A percentile compares a stretch with the other conserved stretches of the same genome.
phyloP scores from a whole-genome alignment of 352 stramenopile genomes.

The Thalassiosira allenii region DNA sequence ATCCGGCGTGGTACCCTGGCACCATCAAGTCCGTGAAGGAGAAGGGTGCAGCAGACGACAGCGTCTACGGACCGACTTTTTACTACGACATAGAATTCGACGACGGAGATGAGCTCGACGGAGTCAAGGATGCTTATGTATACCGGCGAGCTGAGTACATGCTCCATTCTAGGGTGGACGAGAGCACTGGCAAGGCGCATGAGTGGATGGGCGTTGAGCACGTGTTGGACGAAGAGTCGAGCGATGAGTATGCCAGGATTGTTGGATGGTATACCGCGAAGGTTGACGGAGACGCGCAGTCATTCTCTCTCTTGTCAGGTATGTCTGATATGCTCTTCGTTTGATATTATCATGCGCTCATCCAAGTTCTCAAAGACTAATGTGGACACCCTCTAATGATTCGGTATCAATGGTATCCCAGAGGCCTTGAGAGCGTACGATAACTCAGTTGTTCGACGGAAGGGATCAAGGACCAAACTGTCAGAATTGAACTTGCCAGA shows the following conservation, averaged over 20 bases:
- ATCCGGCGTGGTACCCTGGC: slow-evolving; percentile 21
- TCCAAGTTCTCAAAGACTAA: too few species aligned
- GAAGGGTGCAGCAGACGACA: neutral
- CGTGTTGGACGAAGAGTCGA: slow-evolving; percentile 15
- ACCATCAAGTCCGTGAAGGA: slow-evolving; percentile 13
- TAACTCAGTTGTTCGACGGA: slow-evolving; percentile 12
- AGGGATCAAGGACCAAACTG: slow-evolving; percentile 24
- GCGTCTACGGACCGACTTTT: slow-evolving; percentile 8
- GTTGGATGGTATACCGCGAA: slow-evolving; percentile 40
- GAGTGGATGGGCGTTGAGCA: slow-evolving; percentile 19
- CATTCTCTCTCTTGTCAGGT: slow-evolving; percentile 19
- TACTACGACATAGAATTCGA: slow-evolving; percentile 24
- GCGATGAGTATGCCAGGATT: slow-evolving; percentile 26
- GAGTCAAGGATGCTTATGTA: slow-evolving; percentile 33
- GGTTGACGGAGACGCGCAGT: slow-evolving; percentile 19
- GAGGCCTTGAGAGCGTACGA: slow-evolving; percentile 41
- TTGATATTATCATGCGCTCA: too few species aligned
- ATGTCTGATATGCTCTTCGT: too few species aligned
- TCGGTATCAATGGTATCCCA: too few species aligned
- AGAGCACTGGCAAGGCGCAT: neutral
- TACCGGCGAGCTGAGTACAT: slow-evolving; percentile 22
- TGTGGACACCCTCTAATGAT: too few species aligned
- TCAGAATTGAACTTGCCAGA: slow-evolving; percentile 33
- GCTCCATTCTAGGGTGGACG: slow-evolving; percentile 6
- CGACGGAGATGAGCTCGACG: slow-evolving; percentile 31